Conservation (phyloP, 2,329 filamentous ascomycete species). For the Aureobasidium melanogenum region DNA sequence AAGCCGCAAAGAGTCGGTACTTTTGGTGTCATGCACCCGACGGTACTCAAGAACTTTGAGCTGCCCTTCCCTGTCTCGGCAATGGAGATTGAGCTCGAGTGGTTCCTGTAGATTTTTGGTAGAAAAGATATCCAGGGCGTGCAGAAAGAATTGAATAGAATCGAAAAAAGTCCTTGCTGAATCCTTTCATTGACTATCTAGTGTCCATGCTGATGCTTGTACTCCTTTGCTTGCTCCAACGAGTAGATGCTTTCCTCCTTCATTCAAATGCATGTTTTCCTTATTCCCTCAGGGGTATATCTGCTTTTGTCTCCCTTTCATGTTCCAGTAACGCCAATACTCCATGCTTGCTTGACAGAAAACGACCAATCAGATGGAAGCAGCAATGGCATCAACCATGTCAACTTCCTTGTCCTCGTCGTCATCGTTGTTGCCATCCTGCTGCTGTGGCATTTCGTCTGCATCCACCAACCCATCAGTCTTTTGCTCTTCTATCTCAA, state of each 20-base stretch:
- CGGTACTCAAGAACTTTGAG: constrained; percentile 87
- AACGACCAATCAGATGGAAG: neutral
- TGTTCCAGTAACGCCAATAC: neutral
- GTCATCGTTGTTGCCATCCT: neutral
- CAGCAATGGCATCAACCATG: neutral
- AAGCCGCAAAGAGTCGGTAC: constrained; percentile 72
- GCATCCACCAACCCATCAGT: too few species aligned
- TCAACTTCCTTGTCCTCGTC: neutral
- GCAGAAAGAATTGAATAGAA: neutral
- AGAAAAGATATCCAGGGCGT: neutral
- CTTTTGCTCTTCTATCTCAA: neutral
- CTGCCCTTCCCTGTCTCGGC: constrained; percentile 89
- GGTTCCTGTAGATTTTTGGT: constrained; percentile 7
- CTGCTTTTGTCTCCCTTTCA: neutral
- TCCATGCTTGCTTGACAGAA: neutral
- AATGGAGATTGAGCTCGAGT: constrained; percentile 17
- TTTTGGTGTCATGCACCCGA: constrained; percentile 90
- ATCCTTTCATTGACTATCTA: neutral
- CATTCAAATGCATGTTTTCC: too few species aligned
- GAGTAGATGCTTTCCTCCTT: neutral
- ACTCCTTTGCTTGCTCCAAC: neutral
- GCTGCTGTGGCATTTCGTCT: neutral
- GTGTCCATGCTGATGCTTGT: neutral
- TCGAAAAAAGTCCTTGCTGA: neutral
- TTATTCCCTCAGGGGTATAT: constrained; percentile 1